These are phyloP conservation scores for Gastrodia elata DNA, from an alignment of 106 monocot genomes.

Conservation along the genomic window DNA sequence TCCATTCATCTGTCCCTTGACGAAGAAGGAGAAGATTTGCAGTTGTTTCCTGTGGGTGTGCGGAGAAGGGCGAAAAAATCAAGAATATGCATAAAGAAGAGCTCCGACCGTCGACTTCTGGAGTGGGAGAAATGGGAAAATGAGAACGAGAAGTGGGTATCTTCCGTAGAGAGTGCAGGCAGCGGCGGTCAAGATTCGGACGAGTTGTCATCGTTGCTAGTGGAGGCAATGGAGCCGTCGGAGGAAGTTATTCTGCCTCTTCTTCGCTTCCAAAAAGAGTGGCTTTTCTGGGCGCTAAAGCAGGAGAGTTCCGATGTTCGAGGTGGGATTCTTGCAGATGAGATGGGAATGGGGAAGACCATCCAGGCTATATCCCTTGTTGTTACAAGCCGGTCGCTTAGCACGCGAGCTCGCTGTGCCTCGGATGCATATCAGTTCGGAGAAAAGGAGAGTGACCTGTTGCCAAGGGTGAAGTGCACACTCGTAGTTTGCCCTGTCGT, in stretches of 20 bases:
- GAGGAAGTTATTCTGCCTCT: conserved; percentile 44
- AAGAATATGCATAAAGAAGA: background rate
- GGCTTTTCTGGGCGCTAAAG: conserved; percentile 69
- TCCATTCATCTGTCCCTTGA: background rate
- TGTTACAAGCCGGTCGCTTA: conserved; percentile 38
- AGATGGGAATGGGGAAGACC: conserved; percentile 99
- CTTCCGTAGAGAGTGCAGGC: background rate
- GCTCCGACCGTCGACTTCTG: background rate
- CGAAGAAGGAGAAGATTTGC: background rate
- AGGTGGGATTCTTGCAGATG: conserved; percentile 83
- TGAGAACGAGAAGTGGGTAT: conserved; percentile 46
- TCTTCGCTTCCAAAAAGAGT: conserved; percentile 85
- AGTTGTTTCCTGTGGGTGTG: background rate
- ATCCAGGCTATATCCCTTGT: conserved; percentile 86
- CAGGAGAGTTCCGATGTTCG: conserved; percentile 47
- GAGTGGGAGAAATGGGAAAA: conserved; percentile 38
- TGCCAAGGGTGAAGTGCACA: conserved; percentile 26
- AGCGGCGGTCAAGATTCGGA: background rate
- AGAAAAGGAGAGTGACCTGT: background rate
- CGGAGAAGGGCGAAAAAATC: background rate
- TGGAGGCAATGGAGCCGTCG: conserved; percentile 35
- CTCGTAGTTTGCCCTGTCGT: conserved; percentile 82
- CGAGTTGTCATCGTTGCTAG: background rate
- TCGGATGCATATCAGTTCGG: background rate
- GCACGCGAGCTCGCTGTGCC: background rate